These are phyloP conservation scores for Linnemannia schmuckeri DNA, from an alignment of 192 early-diverging fungal genomes.

Conservation along the genomic window DNA sequence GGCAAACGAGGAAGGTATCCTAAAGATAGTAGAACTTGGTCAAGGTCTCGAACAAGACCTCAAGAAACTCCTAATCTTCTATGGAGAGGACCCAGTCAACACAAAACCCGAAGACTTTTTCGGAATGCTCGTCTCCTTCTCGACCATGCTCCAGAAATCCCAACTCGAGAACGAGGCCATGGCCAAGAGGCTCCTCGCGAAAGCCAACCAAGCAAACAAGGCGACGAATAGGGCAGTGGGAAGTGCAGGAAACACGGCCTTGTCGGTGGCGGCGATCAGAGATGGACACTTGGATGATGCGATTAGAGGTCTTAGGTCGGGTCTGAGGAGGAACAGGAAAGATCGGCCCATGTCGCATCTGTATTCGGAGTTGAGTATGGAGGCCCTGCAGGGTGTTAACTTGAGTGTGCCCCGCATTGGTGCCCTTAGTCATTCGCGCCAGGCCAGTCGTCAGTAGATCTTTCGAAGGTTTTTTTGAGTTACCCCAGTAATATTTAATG, in stretches of 20 bases:
- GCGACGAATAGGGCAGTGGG: slow-evolving; percentile 15
- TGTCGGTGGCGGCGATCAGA: slow-evolving; percentile 38
- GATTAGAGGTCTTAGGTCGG: slow-evolving; percentile 51
- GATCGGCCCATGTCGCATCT: slow-evolving; percentile 57
- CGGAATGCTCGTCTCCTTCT: slow-evolving; percentile 63
- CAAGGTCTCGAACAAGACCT: slow-evolving; percentile 62
- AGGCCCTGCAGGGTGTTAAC: slow-evolving; percentile 41
- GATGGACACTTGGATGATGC: slow-evolving; percentile 59
- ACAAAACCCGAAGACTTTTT: slow-evolving; percentile 72
- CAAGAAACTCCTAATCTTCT: slow-evolving; percentile 61
- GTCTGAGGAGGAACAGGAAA: slow-evolving; percentile 41
- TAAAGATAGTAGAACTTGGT: slow-evolving; percentile 52
- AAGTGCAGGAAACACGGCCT: slow-evolving; percentile 2
- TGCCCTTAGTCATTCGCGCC: slow-evolving; percentile 39
- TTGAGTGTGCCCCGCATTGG: slow-evolving; percentile 30
- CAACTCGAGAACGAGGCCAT: slow-evolving; percentile 56
- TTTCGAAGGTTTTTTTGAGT: no score
- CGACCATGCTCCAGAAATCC: slow-evolving; percentile 58
- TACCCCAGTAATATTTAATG: background rate
- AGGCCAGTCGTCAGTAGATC: slow-evolving; percentile 36
- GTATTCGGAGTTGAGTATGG: slow-evolving; percentile 53
- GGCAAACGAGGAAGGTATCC: slow-evolving; percentile 59
- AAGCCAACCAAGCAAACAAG: slow-evolving; percentile 25
- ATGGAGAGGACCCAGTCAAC: slow-evolving; percentile 64
- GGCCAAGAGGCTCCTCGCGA: slow-evolving; percentile 31